Base-by-base conservation (phyloP, 176 grass and related monocot species). In the Aegilops umbellulata region DNA sequence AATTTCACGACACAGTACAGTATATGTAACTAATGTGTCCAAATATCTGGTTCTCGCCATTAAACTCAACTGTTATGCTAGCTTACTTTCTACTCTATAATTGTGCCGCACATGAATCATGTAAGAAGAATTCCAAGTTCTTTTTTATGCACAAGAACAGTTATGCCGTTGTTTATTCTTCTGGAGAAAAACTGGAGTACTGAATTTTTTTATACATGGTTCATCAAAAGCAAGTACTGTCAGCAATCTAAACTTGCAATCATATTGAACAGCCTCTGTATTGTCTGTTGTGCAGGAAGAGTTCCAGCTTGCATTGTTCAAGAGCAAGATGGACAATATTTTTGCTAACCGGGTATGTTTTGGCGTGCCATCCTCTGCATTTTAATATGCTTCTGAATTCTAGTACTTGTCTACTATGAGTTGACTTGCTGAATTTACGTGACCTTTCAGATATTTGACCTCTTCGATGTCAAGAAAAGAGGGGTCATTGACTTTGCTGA, bases 301-400 rank as follows among this genome's bases (percentile, higher is more conserved):
- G 63, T 97, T 97, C 70, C 93, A 95, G 89, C 90, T 95, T 76
- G 91, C 95, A 70, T 79, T 97, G 42, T 95, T 93, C 57, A 95
- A 95, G 86, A 92, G 87, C 74, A 92, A 90, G 62, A 97, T 81
- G 64, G 95, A 97, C 83, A 97, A 95, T 82, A 65, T 95, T 24
- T 97, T 97, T 58, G 91, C 95, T 53, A 93, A 95, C 60, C 65
- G 91, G 87, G 95, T 97, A 93, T 81, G 24, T 58, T 29, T 29
- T 65, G 4, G 55, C 22, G 0, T 63, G 3, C 13, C 34, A 41
- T 11, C 10, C 34, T 71, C 41, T 65, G 3, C 77, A 26, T 38
- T 80, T 65, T 22, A 65, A 19, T 62, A 13, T 7, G 57, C 77
- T 62, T 41, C 7, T 39, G 22, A 62, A 60, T 41, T 14, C 4